Evolutionary conservation across 2,329 filamentous ascomycete species (phyloP), one percentile per base, ranked within the genome.

Genomic region (Apiospora hydei): DNA sequence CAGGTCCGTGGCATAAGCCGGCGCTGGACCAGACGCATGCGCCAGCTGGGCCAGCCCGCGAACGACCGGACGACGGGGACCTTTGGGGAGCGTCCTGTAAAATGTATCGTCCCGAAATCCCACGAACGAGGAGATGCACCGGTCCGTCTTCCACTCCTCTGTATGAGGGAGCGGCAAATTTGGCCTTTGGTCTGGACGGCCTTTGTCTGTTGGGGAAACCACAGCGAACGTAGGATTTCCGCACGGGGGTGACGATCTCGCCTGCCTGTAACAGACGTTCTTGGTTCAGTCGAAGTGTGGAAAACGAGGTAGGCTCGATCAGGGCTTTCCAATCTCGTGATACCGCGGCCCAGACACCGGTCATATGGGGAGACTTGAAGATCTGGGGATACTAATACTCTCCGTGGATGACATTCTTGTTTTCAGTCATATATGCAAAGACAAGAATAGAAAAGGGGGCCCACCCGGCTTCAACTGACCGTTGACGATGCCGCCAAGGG

Each of bases 91-190:
- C 30, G 16, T 46, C 44, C 26, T 18, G 30, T 34, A n/a, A 16
- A 26, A 34, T 30, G n/a, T 30, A n/a, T 61, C 51, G 13, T 61
- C 51, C 30, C 10, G 51, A 14, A 61, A 13, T 7, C 30, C 30
- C 24, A 61, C 51, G 51, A 61, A 61, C 51, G 51, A 61, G 51
- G 24, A 61, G 30, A 61, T 34, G 51, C n/a, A 61, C 51, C 51
- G 51, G 10, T 46, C 44, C 4, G 3, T 14, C 44, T 46, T 46
- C 44, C 44, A 46, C 44, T 46, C 44, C 44, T 21, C 7, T 1
- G 3, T 26, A 30, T 61, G n/a, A 24, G 30, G 51, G 13, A 14
- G 30, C 11, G 30, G 51, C 10, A 61, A 7, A 2, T 46, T 18
- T 6, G 16, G 16, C 6, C 44, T 14, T 6, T 2, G 5, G 44